These are phyloP conservation scores for Taxillus chinensis DNA, from an alignment of 164 flowering plant genomes.

Conservation along the genomic window DNA sequence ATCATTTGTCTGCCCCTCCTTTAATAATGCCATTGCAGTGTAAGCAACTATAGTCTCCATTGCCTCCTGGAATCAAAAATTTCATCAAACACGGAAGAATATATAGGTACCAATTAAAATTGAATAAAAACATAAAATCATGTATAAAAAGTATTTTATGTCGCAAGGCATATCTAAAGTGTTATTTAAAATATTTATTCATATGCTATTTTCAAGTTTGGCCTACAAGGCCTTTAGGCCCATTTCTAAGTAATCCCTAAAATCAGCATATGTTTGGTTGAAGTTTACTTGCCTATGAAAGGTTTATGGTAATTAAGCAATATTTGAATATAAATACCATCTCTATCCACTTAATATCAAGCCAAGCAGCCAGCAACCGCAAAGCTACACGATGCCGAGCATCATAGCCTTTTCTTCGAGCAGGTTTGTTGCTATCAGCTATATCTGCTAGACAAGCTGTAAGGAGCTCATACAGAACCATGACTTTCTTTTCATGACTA, in stretches of 20 bases:
- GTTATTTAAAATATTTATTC: too few relatives aligned
- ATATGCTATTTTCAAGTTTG: too few relatives aligned
- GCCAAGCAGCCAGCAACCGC: conserved; percentile 80
- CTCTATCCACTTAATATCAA: conserved; percentile 76
- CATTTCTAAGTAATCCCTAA: too few relatives aligned
- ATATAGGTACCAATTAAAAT: too few relatives aligned
- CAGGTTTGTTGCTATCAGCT: conserved; percentile 33
- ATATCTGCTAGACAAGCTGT: conserved; percentile 82
- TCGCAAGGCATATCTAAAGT: too few relatives aligned
- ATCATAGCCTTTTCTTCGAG: conserved; percentile 75
- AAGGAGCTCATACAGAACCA: conserved; percentile 76
- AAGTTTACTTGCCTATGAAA: too few relatives aligned
- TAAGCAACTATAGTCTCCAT: background rate
- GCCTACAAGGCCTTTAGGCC: too few relatives aligned
- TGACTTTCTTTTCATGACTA: conserved; percentile 57
- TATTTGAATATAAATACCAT: conserved; percentile 46
- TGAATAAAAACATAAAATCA: too few relatives aligned
- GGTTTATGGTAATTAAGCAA: too few relatives aligned
- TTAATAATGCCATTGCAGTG: background rate
- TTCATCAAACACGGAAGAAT: too few relatives aligned
- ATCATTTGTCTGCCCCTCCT: background rate
- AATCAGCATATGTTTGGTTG: too few relatives aligned
- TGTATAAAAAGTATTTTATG: too few relatives aligned
- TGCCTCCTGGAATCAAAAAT: background rate
- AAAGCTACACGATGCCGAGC: conserved; percentile 93